Evolutionary conservation across 345 rosid genomes (phyloP).

Genomic region (Balakata baccata): DNA sequence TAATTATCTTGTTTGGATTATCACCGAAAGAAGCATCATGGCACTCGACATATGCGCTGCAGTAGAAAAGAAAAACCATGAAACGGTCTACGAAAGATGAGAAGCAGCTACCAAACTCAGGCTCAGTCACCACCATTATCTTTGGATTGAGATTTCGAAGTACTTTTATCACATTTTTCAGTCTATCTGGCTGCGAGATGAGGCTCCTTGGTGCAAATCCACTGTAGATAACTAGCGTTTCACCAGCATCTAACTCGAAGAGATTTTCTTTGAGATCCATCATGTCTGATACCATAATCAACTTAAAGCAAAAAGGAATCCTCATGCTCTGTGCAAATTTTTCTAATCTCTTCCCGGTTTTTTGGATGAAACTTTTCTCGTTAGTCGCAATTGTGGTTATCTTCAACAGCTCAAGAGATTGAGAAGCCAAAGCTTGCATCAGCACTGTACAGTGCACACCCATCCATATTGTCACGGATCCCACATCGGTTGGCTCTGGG

Average conservation of each 20-base stretch:
- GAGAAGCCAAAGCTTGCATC: constrained; percentile 31
- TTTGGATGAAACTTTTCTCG: constrained; percentile 27
- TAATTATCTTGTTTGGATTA: constrained; percentile 20
- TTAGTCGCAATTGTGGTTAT: constrained; percentile 41
- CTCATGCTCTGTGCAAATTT: constrained; percentile 37
- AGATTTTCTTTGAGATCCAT: constrained; percentile 41
- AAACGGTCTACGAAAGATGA: constrained; percentile 45
- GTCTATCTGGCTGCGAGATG: constrained; percentile 30
- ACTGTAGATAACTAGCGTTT: constrained; percentile 37
- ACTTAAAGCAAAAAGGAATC: constrained; percentile 42
- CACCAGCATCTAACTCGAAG: constrained; percentile 35
- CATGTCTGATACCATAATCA: constrained; percentile 44
- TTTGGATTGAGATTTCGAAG: constrained; percentile 34
- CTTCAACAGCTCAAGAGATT: constrained; percentile 22
- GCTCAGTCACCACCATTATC: constrained; percentile 47
- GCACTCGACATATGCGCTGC: constrained; percentile 42
- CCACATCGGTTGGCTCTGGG: too few species aligned
- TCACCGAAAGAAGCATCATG: constrained; percentile 32
- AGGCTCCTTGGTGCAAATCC: constrained; percentile 18
- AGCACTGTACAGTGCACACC: constrained; percentile 42
- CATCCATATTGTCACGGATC: too few species aligned
- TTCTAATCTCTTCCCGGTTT: constrained; percentile 39
- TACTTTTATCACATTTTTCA: constrained; percentile 44
- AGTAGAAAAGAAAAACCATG: constrained; percentile 35
- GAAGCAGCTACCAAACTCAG: constrained; percentile 44